These are phyloP conservation scores for Silene uniflora DNA, from an alignment of 148 eudicot species.

Conservation along the genomic window DNA sequence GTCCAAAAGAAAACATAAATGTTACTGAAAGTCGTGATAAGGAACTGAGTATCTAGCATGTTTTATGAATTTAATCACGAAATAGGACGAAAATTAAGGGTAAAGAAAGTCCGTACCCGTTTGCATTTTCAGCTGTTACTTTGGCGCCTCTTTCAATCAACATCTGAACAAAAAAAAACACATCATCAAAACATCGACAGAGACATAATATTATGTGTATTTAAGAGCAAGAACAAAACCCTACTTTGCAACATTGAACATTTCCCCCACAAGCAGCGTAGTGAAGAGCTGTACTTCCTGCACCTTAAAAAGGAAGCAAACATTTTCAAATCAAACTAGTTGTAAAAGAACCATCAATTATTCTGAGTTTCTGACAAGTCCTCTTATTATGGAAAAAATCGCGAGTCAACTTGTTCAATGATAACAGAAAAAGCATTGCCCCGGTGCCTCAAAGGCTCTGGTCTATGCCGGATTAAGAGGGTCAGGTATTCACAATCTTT, in stretches of 20 bases:
- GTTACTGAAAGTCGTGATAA: neutral
- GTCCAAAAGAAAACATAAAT: neutral
- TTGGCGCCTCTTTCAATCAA: constrained; percentile 72
- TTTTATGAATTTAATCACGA: neutral
- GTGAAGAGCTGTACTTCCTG: constrained; percentile 92
- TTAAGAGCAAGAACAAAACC: constrained; percentile 9
- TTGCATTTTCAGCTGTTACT: constrained; percentile 54
- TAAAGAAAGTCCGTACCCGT: constrained; percentile 52
- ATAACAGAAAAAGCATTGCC: neutral
- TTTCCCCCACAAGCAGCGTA: constrained; percentile 95
- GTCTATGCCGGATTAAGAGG: neutral
- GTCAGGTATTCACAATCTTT: neutral
- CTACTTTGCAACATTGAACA: constrained; percentile 83
- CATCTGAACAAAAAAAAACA: constrained; percentile 41
- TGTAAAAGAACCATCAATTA: neutral
- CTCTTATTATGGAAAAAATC: too few species aligned
- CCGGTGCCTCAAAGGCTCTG: neutral
- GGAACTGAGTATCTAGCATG: neutral
- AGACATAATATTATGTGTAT: neutral
- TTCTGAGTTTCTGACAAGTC: too few species aligned
- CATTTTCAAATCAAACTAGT: neutral
- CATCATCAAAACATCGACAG: constrained; percentile 8
- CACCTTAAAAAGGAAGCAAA: constrained; percentile 45
- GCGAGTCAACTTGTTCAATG: neutral
- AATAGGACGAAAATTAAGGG: neutral